Evolutionary conservation across 441 rosid species (phyloP).

Genomic region (Kokia cookei): DNA sequence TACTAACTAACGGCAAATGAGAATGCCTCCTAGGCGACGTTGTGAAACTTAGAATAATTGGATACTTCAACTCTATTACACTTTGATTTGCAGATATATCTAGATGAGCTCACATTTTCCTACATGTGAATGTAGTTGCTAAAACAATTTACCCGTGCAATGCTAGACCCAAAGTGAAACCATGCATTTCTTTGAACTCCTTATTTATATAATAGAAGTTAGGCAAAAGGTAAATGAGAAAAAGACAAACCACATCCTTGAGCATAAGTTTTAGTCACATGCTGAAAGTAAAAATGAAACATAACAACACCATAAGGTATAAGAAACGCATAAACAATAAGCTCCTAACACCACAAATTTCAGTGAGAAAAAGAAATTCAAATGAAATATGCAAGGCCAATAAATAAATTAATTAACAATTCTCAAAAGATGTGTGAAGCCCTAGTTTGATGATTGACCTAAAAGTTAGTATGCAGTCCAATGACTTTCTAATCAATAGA

Average conservation of each 20-base stretch:
- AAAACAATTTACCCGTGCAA: neutral
- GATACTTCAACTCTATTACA: slow-evolving; percentile 88
- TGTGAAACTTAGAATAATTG: slow-evolving; percentile 79
- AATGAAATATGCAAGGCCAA: neutral
- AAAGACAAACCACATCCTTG: neutral
- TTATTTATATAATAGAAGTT: neutral
- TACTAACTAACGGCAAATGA: slow-evolving; percentile 1
- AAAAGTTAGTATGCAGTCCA: neutral
- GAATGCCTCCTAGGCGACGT: slow-evolving; percentile 72
- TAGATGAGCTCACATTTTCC: slow-evolving; percentile 76
- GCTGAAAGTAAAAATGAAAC: neutral
- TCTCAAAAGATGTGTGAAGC: neutral
- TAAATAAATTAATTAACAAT: neutral
- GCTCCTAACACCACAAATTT: neutral
- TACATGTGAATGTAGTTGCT: slow-evolving; percentile 20
- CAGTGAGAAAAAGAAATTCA: neutral
- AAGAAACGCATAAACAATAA: neutral
- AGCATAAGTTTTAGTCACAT: neutral
- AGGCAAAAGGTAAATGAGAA: neutral
- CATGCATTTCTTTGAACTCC: neutral
- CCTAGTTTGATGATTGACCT: neutral
- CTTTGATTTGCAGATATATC: slow-evolving; percentile 84
- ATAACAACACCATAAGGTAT: neutral
- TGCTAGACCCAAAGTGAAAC: neutral
- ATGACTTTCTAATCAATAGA: neutral